phyloP scores from a whole-genome alignment of 2,329 filamentous ascomycete species.

The Sporothrix globosa region DNA sequence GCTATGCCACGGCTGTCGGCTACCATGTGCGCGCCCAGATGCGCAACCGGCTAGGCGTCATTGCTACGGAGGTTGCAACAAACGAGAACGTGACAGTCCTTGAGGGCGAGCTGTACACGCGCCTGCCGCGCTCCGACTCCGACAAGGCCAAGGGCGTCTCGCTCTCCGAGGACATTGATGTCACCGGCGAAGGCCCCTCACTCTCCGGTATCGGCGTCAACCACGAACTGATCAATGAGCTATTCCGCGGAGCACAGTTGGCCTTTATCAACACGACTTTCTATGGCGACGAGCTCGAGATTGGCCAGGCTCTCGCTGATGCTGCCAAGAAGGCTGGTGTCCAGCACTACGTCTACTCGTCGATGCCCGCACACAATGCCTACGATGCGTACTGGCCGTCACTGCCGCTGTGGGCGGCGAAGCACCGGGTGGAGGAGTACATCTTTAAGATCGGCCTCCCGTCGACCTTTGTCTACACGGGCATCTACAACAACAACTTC shows the following conservation, averaged over 20 bases:
- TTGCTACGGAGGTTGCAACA: conserved; percentile 79
- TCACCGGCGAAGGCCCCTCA: conserved; percentile 65
- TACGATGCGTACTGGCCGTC: conserved; percentile 78
- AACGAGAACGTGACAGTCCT: conserved; percentile 75
- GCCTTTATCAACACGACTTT: conserved; percentile 99
- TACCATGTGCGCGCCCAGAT: conserved; percentile 93
- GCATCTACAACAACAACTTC: conserved; percentile 99
- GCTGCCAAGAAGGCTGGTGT: conserved; percentile 83
- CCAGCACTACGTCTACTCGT: conserved; percentile 93
- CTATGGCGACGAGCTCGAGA: conserved; percentile 90
- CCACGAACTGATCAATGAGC: conserved; percentile 69
- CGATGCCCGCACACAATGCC: conserved; percentile 91
- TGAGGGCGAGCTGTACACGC: conserved; percentile 65
- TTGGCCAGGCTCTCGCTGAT: conserved; percentile 85
- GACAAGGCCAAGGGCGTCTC: conserved; percentile 44
- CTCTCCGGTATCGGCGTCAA: conserved; percentile 70
- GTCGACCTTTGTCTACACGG: conserved; percentile 91
- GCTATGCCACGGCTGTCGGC: conserved; percentile 89
- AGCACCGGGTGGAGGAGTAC: conserved; percentile 92
- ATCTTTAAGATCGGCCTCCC: conserved; percentile 79
- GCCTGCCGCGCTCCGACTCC: conserved; percentile 55
- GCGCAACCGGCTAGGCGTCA: conserved; percentile 81
- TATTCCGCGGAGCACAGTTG: conserved; percentile 82
- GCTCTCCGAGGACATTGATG: conserved; percentile 52
- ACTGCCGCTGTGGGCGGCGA: conserved; percentile 87